Percentiles rank a stretch among this genome's conserved stretches.
Conservation (phyloP, 345 rosid species). For the Salix suchowensis region DNA sequence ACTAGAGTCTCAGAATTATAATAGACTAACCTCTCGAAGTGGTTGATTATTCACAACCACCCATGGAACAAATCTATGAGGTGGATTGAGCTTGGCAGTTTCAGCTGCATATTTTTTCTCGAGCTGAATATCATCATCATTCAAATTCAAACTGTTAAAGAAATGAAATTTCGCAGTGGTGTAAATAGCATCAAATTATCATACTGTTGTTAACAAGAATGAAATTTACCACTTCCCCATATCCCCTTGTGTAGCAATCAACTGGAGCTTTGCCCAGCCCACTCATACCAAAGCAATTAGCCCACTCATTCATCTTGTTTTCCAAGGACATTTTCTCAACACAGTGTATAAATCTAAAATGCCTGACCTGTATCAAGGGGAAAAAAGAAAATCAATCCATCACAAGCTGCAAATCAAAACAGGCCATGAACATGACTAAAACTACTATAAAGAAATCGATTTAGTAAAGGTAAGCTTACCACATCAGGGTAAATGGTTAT, state of each 20-base stretch:
- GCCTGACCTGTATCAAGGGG: conserved; percentile 36
- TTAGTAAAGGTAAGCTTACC: conserved; percentile 21
- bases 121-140: conserved; percentile 29
- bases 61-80: conserved; percentile 66
- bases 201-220: no score
- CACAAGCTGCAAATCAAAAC: not conserved
- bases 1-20: not conserved
- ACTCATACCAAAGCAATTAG: conserved; percentile 40
- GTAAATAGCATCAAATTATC: not conserved
- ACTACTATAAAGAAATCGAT: no score
- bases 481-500: conserved; percentile 47
- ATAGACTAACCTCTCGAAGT: conserved; percentile 29
- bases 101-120: conserved; percentile 45
- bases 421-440: not conserved
- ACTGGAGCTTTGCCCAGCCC: conserved; percentile 37
- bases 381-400: not conserved
- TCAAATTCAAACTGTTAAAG: no score
- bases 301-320: conserved; percentile 42
- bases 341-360: conserved; percentile 50
- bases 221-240: conserved; percentile 45
- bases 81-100: conserved; percentile 51
- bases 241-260: conserved; percentile 52
- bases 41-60: conserved; percentile 57
- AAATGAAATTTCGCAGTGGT: not conserved
- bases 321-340: conserved; percentile 41